phyloP scores from a whole-genome alignment of 306 rosid species.

The Quercus berberidifolia region DNA sequence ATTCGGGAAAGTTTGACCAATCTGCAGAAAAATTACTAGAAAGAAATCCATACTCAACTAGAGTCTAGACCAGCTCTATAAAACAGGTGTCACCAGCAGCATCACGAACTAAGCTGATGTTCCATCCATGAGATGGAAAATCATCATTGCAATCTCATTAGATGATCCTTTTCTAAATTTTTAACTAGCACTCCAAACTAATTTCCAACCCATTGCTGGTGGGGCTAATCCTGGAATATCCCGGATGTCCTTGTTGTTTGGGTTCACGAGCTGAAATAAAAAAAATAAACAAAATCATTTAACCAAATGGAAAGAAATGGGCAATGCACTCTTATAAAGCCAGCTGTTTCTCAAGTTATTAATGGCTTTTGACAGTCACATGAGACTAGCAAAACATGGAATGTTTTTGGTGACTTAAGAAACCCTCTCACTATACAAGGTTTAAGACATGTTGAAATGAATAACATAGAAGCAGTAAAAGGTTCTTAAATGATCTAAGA shows the following conservation, averaged over 20 bases:
- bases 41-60: not conserved
- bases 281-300: conserved; percentile 1
- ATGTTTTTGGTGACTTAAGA: not conserved
- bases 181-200: conserved; percentile 52
- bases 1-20: not conserved
- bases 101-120: not conserved
- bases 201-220: conserved; percentile 62
- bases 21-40: not conserved
- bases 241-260: conserved; percentile 72
- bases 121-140: conserved; percentile 3
- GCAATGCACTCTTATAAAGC: not conserved
- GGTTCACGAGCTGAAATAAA: conserved; percentile 69
- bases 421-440: not conserved
- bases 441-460: not conserved
- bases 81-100: not conserved
- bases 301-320: not conserved
- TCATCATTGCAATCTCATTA: not conserved
- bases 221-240: conserved; percentile 99
- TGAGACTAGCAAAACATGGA: not conserved
- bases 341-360: not conserved
- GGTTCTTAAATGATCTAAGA: not conserved
- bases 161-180: not conserved
- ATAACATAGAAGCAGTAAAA: not conserved
- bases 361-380: not conserved
- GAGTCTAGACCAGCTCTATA: not conserved